These are phyloP conservation scores for Vanderwaltozyma yarrowii DNA, from an alignment of 805 yeast genomes.

Conservation along the genomic window DNA sequence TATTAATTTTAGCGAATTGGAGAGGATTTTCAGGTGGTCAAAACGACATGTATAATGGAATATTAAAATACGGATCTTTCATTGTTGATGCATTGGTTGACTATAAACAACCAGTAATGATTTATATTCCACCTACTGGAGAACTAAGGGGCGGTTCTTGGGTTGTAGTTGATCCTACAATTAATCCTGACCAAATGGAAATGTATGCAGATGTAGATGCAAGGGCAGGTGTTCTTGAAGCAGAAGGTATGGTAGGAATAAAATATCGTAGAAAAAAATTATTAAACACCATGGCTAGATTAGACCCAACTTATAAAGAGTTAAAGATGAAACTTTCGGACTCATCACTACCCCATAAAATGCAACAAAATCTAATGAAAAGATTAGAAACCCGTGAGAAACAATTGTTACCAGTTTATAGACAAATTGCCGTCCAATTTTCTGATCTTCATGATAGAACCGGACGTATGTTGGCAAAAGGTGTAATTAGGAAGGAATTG, in stretches of 20 bases:
- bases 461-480: conserved; percentile 94
- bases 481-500: conserved; percentile 73
- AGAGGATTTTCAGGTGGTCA: conserved; percentile 99
- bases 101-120: conserved; percentile 92
- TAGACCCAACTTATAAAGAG: conserved; percentile 66
- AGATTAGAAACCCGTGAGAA: conserved; percentile 72
- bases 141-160: conserved; percentile 99
- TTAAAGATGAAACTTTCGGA: conserved; percentile 53
- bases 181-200: conserved; percentile 95
- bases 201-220: conserved; percentile 96
- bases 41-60: conserved; percentile 98
- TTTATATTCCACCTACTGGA: conserved; percentile 96
- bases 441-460: conserved; percentile 98
- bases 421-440: conserved; percentile 87
- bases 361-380: conserved; percentile 52
- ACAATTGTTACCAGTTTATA: conserved; percentile 73
- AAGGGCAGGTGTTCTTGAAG: conserved; percentile 96
- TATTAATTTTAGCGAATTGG: conserved; percentile 98
- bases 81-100: conserved; percentile 95
- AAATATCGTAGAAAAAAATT: conserved; percentile 92
- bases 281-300: conserved; percentile 77
- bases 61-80: conserved; percentile 90
- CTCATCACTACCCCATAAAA: conserved; percentile 47
- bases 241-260: conserved; percentile 98
- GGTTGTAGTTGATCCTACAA: conserved; percentile 99